phyloP scores from a whole-genome alignment of 2,329 filamentous ascomycete genomes.

The Penicillium rolfsii region DNA sequence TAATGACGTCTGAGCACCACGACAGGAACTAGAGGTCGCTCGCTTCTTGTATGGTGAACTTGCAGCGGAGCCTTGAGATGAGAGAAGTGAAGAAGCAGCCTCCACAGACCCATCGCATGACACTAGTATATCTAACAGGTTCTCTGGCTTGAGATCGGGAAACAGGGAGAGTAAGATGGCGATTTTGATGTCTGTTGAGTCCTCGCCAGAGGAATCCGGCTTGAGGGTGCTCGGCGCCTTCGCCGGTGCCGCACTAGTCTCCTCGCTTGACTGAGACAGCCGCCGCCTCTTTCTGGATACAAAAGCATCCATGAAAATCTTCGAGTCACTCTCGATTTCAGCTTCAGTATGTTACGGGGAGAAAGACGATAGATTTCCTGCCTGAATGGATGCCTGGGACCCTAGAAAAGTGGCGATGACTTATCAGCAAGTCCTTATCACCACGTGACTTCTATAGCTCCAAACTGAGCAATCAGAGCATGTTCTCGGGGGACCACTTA shows the following conservation, averaged over 20 bases:
- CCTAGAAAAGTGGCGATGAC: slow-evolving; percentile 14
- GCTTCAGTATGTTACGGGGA: neutral
- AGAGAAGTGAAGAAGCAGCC: slow-evolving; percentile 62
- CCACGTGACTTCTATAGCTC: slow-evolving; percentile 32
- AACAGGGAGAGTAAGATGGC: slow-evolving; percentile 80
- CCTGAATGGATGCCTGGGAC: neutral
- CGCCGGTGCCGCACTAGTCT: neutral
- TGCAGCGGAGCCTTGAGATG: slow-evolving; percentile 24
- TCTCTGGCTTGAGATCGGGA: slow-evolving; percentile 64
- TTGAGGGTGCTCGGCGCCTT: slow-evolving; percentile 13
- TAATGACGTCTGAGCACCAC: slow-evolving; percentile 67
- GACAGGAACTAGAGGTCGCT: slow-evolving; percentile 39
- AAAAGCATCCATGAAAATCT: slow-evolving; percentile 45
- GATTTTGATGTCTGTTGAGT: slow-evolving; percentile 87
- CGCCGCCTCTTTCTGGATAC: slow-evolving; percentile 43
- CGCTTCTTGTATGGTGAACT: slow-evolving; percentile 36
- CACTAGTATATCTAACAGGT: slow-evolving; percentile 76
- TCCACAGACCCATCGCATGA: slow-evolving; percentile 77
- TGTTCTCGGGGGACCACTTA: neutral
- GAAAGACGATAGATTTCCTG: neutral
- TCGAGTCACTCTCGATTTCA: neutral
- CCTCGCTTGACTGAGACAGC: slow-evolving; percentile 18
- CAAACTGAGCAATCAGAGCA: slow-evolving; percentile 35
- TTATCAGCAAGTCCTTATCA: slow-evolving; percentile 30
- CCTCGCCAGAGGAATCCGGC: slow-evolving; percentile 55